Conservation (phyloP, 2,329 filamentous ascomycete species). For the Balansia obtecta region DNA sequence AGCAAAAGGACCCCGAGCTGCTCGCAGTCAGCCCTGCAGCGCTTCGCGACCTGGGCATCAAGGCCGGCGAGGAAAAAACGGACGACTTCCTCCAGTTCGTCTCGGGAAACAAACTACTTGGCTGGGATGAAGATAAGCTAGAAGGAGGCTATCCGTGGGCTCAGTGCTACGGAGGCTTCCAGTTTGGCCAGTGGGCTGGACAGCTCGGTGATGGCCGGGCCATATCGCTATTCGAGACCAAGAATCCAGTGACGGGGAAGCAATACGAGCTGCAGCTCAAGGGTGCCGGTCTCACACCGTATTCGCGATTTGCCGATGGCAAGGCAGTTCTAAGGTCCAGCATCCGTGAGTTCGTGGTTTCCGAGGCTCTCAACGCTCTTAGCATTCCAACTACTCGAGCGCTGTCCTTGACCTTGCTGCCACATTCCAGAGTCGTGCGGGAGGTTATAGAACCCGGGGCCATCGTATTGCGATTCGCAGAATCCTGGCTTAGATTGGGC, state of each 20-base stretch:
- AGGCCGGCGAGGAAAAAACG: constrained; percentile 51
- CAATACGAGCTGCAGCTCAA: constrained; percentile 91
- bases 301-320: constrained; percentile 91
- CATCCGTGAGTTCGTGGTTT: constrained; percentile 88
- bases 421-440: constrained; percentile 58
- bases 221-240: constrained; percentile 86
- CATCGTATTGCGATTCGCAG: constrained; percentile 82
- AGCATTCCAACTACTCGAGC: constrained; percentile 79
- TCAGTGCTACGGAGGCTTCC: constrained; percentile 85
- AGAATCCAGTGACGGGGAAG: constrained; percentile 55
- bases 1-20: constrained; percentile 60
- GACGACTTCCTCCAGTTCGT: constrained; percentile 67
- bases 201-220: constrained; percentile 91
- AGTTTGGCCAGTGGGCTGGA: constrained; percentile 82
- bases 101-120: constrained; percentile 71
- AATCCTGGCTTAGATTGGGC: constrained; percentile 86
- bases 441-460: constrained; percentile 82
- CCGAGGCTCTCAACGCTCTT: constrained; percentile 76
- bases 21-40: constrained; percentile 70
- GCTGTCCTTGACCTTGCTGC: constrained; percentile 66
- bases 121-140: constrained; percentile 55
- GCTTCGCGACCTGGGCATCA: constrained; percentile 69
- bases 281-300: constrained; percentile 84
- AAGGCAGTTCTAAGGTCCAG: constrained; percentile 86
- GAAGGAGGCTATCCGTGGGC: constrained; percentile 88